These are phyloP conservation scores for Pleoardoris graminearum DNA, from an alignment of 2,329 filamentous ascomycete species.

Conservation along the genomic window DNA sequence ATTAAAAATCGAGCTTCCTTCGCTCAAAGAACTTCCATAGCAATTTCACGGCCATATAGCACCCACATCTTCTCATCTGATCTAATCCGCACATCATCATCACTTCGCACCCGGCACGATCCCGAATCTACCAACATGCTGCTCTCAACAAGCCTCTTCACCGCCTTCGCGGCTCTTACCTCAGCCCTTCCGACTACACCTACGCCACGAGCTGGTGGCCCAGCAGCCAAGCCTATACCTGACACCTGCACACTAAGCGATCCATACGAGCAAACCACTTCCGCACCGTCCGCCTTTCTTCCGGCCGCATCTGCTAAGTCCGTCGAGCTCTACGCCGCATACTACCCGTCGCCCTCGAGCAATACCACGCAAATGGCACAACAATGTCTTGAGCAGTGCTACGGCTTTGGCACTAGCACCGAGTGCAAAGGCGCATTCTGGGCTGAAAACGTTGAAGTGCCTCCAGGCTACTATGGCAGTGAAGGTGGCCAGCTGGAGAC, in stretches of 20 bases:
- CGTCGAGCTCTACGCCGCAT: slow-evolving; percentile 33
- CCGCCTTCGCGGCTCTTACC: slow-evolving; percentile 5
- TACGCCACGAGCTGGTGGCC: slow-evolving; percentile 40
- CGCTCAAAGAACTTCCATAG: too few relatives aligned
- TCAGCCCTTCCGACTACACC: slow-evolving; percentile 8
- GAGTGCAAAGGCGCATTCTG: slow-evolving; percentile 44
- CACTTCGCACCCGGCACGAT: background rate
- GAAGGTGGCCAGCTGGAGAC: slow-evolving; percentile 35
- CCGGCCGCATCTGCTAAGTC: slow-evolving; percentile 26
- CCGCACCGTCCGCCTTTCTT: slow-evolving; percentile 25
- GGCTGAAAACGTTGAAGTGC: slow-evolving; percentile 43
- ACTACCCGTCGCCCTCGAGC: slow-evolving; percentile 38
- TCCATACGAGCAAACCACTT: slow-evolving; percentile 25
- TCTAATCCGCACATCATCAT: background rate
- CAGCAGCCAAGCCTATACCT: slow-evolving; percentile 38
- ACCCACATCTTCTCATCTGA: too few relatives aligned
- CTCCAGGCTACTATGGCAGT: slow-evolving; percentile 39
- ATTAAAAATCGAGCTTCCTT: background rate
- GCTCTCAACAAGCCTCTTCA: slow-evolving; percentile 2
- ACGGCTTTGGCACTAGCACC: slow-evolving; percentile 43
- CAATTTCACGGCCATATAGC: background rate
- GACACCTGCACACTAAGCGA: slow-evolving; percentile 41
- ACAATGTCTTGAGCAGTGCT: slow-evolving; percentile 48
- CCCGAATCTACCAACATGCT: slow-evolving; percentile 5
- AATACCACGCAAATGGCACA: slow-evolving; percentile 32